Evolutionary conservation across 345 rosid genomes (phyloP), one percentile per base, ranked within the genome.

Genomic region (Gossypioides kirkii): DNA sequence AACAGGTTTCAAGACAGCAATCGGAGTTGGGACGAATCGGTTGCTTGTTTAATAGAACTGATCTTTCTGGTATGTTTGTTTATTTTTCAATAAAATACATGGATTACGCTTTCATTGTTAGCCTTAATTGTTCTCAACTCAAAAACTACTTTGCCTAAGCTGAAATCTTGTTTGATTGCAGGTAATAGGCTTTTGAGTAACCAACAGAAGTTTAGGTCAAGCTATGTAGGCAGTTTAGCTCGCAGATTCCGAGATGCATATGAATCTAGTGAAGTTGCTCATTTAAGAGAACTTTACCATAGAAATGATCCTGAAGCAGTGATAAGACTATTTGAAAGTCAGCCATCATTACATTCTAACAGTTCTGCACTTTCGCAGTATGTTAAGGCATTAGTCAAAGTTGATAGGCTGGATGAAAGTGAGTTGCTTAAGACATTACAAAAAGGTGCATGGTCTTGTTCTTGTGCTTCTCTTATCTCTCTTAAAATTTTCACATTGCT

Each of bases 291-390:
- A 54, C 92, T 94, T 43, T 82, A 79, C 82, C 85, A 83, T 50
- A 85, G 87, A 79, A 92, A 92, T 58, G 98, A 94, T 77, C 94
- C 95, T 70, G 98, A 94, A 81, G 90, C 91, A 26, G 89, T 94
- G 63, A 92, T 94, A 78, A 84, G 91, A 78, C 65, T 83, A 46
- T 94, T 89, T 74, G 98, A 94, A 83, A 92, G 87, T 81, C 89
- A 83, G 67, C 88, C 98, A 56, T 88, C 97, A 5, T 78, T 92
- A 68, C 89, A 94, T 69, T 78, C 80, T 9, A 92, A 86, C 72
- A 72, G 85, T 16, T 79, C 90, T 26, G 98, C 98, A 1, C 74
- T 94, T 25, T 82, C 95, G 2, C 92, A 94, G 66, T 94, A 94
- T 61, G 89, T 94, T 9, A 94, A 89, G 85, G 98, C 98, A 26